phyloP scores from a whole-genome alignment of 805 yeast genomes.

The Teunomyces kruisii region DNA sequence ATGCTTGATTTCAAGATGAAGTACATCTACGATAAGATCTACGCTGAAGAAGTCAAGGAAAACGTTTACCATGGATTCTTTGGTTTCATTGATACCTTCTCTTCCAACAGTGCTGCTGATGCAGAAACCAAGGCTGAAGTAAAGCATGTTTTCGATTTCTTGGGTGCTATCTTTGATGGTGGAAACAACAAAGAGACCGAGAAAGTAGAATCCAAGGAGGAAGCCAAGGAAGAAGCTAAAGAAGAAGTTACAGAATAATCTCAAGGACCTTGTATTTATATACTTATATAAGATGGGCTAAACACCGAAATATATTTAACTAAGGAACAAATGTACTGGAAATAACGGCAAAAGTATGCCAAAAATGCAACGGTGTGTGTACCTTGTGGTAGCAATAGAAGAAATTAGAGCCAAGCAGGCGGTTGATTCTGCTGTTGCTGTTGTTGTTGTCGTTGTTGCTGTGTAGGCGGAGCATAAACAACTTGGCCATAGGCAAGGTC shows the following conservation, averaged over 20 bases:
- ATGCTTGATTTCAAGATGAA: constrained; percentile 87
- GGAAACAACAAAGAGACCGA: constrained; percentile 1
- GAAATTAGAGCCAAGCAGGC: constrained; percentile 8
- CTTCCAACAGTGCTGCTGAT: constrained; percentile 24
- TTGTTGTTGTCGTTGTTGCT: constrained; percentile 14
- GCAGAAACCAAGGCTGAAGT: constrained; percentile 39
- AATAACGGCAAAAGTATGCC: neutral
- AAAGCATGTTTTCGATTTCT: constrained; percentile 60
- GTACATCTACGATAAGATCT: constrained; percentile 88
- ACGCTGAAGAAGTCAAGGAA: constrained; percentile 84
- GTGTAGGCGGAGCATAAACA: constrained; percentile 1
- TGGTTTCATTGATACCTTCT: constrained; percentile 82
- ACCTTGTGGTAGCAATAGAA: too few relatives aligned
- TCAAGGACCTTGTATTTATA: neutral
- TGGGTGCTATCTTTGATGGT: constrained; percentile 45
- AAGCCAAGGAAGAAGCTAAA: constrained; percentile 4
- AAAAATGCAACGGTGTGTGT: neutral
- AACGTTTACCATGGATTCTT: constrained; percentile 89
- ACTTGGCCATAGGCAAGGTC: constrained; percentile 3
- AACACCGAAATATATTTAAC: neutral
- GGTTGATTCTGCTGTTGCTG: constrained; percentile 10
- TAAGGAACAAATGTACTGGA: neutral
- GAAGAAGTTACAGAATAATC: neutral
- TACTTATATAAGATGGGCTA: neutral
- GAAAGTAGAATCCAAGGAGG: constrained; percentile 10